Conservation (phyloP, 164 flowering plant genomes). For the Saururus chinensis region DNA sequence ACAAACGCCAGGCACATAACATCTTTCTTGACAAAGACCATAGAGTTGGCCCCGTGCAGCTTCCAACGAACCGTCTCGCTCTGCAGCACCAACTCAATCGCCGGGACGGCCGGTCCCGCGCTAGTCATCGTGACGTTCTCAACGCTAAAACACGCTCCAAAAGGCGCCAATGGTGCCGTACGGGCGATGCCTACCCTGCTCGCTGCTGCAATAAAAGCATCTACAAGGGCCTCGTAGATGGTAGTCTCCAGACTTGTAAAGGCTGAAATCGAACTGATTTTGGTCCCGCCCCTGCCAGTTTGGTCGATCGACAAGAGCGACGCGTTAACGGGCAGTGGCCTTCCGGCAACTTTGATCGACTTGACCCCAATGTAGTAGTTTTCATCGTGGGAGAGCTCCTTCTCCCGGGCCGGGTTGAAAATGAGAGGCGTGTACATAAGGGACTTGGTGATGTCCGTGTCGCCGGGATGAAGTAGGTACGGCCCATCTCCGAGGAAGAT, state of each 20-base stretch:
- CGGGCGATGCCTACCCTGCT: conserved; percentile 6
- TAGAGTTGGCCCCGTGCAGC: conserved; percentile 29
- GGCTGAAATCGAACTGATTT: conserved; percentile 19
- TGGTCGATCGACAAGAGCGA: conserved; percentile 9
- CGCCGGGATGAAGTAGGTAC: conserved; percentile 7
- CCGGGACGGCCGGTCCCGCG: conserved; percentile 16
- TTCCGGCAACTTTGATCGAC: conserved; percentile 20
- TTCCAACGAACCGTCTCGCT: conserved; percentile 19
- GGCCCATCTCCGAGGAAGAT: conserved; percentile 12
- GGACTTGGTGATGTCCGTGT: conserved; percentile 8
- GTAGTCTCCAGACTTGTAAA: conserved; percentile 25
- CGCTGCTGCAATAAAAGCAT: conserved; percentile 15
- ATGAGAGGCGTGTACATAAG: conserved; percentile 18
- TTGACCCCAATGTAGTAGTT: conserved; percentile 31
- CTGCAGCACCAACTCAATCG: conserved; percentile 26
- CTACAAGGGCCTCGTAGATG: conserved; percentile 17
- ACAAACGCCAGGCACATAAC: conserved; percentile 29
- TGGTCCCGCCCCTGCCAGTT: conserved; percentile 18
- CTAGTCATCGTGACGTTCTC: not conserved
- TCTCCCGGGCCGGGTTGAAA: conserved; percentile 7
- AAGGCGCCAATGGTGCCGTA: conserved; percentile 21
- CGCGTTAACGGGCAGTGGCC: conserved; percentile 14
- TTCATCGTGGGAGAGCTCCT: conserved; percentile 7
- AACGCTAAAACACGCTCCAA: conserved; percentile 24
- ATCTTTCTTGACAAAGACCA: conserved; percentile 17